Evolutionary conservation across 2,329 filamentous ascomycete genomes (phyloP).

Genomic region (Xylaria sp.): DNA sequence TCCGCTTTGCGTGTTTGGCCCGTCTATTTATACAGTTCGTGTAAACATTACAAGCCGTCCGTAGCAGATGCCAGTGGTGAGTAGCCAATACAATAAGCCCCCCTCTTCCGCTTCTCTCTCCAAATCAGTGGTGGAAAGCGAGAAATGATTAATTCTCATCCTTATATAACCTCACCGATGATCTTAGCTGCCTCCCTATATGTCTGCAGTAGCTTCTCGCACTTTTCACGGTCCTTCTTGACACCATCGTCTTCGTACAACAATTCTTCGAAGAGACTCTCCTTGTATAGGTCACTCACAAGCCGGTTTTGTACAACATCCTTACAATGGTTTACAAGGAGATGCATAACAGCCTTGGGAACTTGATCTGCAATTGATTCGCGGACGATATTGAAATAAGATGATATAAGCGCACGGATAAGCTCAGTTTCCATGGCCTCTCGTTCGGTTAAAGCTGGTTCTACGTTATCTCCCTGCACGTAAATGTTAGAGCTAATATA

Average conservation of each 20-base stretch:
- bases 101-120: not conserved
- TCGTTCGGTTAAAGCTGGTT: slow-evolving; percentile 91
- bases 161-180: slow-evolving; percentile 90
- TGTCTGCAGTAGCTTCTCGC: slow-evolving; percentile 92
- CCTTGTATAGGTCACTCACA: slow-evolving; percentile 95
- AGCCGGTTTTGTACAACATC: slow-evolving; percentile 97
- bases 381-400: slow-evolving; percentile 98
- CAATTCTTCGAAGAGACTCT: slow-evolving; percentile 88
- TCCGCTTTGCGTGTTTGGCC: slow-evolving; percentile 15
- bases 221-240: slow-evolving; percentile 98
- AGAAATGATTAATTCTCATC: slow-evolving; percentile 4
- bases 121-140: not conserved
- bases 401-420: slow-evolving; percentile 94
- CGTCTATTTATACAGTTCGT: slow-evolving; percentile 35
- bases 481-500: slow-evolving; percentile 36
- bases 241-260: slow-evolving; percentile 97
- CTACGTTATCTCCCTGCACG: slow-evolving; percentile 68
- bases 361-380: slow-evolving; percentile 99
- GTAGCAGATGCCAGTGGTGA: slow-evolving; percentile 20
- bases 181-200: slow-evolving; percentile 99
- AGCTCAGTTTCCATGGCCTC: slow-evolving; percentile 98
- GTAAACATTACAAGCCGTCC: slow-evolving; percentile 27
- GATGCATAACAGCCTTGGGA: slow-evolving; percentile 98
- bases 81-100: slow-evolving; percentile 19
- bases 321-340: slow-evolving; percentile 97